phyloP scores from a whole-genome alignment of 2,329 filamentous ascomycete species.

The Ophiocordyceps australis region DNA sequence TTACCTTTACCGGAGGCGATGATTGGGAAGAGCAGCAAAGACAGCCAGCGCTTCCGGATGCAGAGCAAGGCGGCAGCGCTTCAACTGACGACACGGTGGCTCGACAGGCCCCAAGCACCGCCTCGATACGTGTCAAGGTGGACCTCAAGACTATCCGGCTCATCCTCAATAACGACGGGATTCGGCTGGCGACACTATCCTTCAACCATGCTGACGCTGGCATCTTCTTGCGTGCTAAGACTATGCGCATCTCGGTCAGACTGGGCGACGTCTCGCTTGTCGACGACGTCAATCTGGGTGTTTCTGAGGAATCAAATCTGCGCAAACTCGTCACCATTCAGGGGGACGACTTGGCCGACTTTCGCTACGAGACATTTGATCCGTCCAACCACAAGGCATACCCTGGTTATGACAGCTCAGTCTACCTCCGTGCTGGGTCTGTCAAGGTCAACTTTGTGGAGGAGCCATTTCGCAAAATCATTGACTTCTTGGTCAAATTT shows the following conservation, averaged over 20 bases:
- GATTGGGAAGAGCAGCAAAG: conserved; percentile 19
- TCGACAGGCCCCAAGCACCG: conserved; percentile 21
- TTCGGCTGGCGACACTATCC: conserved; percentile 79
- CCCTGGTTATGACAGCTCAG: conserved; percentile 85
- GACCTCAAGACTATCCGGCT: conserved; percentile 85
- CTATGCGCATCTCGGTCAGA: conserved; percentile 73
- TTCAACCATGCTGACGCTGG: conserved; percentile 85
- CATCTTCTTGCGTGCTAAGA: conserved; percentile 69
- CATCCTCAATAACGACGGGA: conserved; percentile 94
- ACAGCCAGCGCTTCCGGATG: conserved; percentile 16
- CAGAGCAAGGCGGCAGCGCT: conserved; percentile 13
- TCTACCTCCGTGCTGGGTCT: conserved; percentile 80
- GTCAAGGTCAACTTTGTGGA: conserved; percentile 95
- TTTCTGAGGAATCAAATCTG: conserved; percentile 61
- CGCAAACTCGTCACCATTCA: conserved; percentile 86
- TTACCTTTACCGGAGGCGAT: conserved; percentile 63
- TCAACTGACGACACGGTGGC: conserved; percentile 16
- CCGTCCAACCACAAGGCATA: conserved; percentile 50
- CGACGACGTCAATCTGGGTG: conserved; percentile 86
- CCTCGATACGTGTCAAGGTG: conserved; percentile 84
- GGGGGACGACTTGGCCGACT: conserved; percentile 87
- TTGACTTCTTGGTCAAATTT: conserved; percentile 96
- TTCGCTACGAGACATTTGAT: conserved; percentile 94
- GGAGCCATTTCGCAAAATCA: conserved; percentile 94
- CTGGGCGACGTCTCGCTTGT: conserved; percentile 78